phyloP scores from a whole-genome alignment of 352 stramenopile species.

The Albugo laibachii region DNA sequence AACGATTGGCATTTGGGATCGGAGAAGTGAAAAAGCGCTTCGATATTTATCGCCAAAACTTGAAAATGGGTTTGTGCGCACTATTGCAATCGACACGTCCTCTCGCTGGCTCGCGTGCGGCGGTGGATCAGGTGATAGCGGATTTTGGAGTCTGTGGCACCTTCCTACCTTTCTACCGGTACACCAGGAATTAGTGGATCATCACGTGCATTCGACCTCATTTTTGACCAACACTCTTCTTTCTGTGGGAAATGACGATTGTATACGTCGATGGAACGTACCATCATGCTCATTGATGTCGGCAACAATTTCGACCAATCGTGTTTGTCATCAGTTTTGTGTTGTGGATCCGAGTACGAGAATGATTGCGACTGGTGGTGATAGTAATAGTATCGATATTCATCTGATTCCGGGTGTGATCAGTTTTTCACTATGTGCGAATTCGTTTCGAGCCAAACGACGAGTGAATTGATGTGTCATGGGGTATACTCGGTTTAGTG shows the following conservation, averaged over 20 bases:
- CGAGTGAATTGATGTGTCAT: too few relatives aligned
- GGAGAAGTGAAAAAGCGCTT: not conserved
- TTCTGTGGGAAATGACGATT: slow-evolving; percentile 43
- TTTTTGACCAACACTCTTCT: slow-evolving; percentile 57
- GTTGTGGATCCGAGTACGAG: slow-evolving; percentile 35
- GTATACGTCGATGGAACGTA: slow-evolving; percentile 55
- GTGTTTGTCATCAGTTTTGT: slow-evolving; percentile 39
- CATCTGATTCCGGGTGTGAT: slow-evolving; percentile 66
- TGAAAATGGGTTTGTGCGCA: slow-evolving; percentile 24
- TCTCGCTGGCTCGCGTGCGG: slow-evolving; percentile 51
- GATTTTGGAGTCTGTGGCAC: slow-evolving; percentile 62
- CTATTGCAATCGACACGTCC: slow-evolving; percentile 39
- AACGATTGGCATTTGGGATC: slow-evolving; percentile 53
- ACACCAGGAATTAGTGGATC: slow-evolving; percentile 31
- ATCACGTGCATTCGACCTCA: slow-evolving; percentile 42
- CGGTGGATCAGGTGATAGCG: slow-evolving; percentile 18
- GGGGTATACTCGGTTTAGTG: too few relatives aligned
- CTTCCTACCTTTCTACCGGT: slow-evolving; percentile 48
- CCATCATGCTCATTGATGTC: slow-evolving; percentile 38
- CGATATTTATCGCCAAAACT: not conserved
- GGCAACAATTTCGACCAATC: slow-evolving; percentile 23
- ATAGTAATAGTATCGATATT: slow-evolving; percentile 37
- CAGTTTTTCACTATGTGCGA: slow-evolving; percentile 35
- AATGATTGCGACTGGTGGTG: slow-evolving; percentile 42
- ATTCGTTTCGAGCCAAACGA: too few relatives aligned